A percentile compares a stretch with the other conserved stretches of the same genome.
These are phyloP conservation scores for Chrysoporthe cubensis DNA, from an alignment of 2,329 filamentous ascomycete genomes.

Conservation along the genomic window DNA sequence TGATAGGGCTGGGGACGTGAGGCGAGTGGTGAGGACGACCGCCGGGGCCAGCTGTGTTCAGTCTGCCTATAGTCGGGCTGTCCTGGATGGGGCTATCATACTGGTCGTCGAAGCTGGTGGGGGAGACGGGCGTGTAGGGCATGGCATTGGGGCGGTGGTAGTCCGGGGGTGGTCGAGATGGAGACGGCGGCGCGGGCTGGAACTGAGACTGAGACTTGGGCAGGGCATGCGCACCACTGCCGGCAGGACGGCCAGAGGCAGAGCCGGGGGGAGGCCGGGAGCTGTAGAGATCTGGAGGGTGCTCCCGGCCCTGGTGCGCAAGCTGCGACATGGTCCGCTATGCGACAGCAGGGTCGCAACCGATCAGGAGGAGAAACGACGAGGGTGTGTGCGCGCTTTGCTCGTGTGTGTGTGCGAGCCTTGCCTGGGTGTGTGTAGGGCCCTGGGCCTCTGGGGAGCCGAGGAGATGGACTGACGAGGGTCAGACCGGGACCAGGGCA, in stretches of 20 bases:
- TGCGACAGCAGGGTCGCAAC: conserved; percentile 34
- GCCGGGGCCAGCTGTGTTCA: conserved; percentile 29
- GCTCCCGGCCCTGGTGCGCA: conserved; percentile 51
- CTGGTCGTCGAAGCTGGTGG: conserved; percentile 27
- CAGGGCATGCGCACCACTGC: conserved; percentile 12
- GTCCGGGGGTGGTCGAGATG: conserved; percentile 16
- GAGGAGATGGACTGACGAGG: conserved; percentile 5
- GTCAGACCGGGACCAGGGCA: conserved; percentile 12
- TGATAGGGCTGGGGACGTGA: conserved; percentile 32
- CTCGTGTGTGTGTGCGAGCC: too few relatives aligned
- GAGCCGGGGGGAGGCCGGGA: conserved; percentile 26
- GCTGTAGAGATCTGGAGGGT: conserved; percentile 40
- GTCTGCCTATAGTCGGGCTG: conserved; percentile 52
- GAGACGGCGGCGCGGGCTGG: conserved; percentile 25
- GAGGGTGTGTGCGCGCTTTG: background rate
- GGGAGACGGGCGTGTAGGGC: conserved; percentile 26
- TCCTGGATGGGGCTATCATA: conserved; percentile 41
- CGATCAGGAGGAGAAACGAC: conserved; percentile 6
- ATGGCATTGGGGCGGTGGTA: conserved; percentile 24
- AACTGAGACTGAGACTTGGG: conserved; percentile 25
- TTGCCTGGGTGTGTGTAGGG: background rate
- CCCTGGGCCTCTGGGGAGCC: conserved; percentile 4
- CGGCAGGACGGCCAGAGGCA: conserved; percentile 1
- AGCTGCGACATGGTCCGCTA: conserved; percentile 58
- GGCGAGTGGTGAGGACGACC: conserved; percentile 16